These are phyloP conservation scores for Melaleuca alternifolia DNA, from an alignment of 345 rosid species.

Conservation along the genomic window DNA sequence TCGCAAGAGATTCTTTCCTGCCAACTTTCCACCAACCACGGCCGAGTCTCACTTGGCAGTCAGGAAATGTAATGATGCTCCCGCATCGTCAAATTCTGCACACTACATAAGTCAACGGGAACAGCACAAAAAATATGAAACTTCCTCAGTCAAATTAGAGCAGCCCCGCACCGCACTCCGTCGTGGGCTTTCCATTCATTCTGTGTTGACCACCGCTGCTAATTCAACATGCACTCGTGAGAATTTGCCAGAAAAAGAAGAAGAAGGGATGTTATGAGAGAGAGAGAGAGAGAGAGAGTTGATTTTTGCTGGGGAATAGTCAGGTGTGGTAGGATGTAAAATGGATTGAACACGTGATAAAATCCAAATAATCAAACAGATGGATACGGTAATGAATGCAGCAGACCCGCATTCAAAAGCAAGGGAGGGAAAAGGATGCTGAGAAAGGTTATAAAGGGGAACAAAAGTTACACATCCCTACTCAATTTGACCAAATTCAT, in stretches of 20 bases:
- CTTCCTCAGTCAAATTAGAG: background rate
- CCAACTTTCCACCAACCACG: background rate
- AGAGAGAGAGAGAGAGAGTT: background rate
- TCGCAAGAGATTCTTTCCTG: background rate
- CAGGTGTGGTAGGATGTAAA: no score
- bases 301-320: background rate
- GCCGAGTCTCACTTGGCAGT: background rate
- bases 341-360: no score
- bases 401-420: no score
- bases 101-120: background rate
- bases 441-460: no score
- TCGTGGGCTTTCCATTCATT: background rate
- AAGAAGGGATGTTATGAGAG: background rate
- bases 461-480: background rate
- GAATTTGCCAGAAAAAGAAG: background rate
- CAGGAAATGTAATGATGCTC: background rate
- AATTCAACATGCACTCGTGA: background rate
- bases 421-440: background rate
- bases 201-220: background rate
- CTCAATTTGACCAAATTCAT: background rate
- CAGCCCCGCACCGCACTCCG: slow-evolving; percentile 1
- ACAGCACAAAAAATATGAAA: no score
- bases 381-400: background rate
- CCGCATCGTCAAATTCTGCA: background rate
- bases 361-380: no score